These are phyloP conservation scores for Citrus trifoliata DNA, from an alignment of 345 rosid genomes.

Conservation along the genomic window DNA sequence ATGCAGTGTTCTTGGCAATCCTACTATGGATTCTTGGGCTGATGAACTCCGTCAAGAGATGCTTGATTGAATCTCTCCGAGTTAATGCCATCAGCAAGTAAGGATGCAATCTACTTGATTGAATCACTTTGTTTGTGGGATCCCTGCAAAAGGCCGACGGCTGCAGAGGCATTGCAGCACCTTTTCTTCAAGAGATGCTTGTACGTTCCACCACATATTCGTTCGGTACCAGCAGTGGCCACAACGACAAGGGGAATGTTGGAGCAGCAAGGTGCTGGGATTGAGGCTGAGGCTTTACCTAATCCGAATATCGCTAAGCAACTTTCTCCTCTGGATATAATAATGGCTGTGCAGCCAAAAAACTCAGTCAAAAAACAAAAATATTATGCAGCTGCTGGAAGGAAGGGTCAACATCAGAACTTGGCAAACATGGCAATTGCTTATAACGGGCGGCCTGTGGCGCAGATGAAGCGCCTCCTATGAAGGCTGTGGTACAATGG, in stretches of 20 bases:
- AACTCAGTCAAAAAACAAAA: too few species aligned
- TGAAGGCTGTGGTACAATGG: not conserved
- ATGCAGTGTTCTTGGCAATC: constrained; percentile 77
- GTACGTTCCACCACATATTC: constrained; percentile 76
- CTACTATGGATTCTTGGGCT: constrained; percentile 63
- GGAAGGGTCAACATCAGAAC: not conserved
- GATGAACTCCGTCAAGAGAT: constrained; percentile 33
- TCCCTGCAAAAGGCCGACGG: constrained; percentile 77
- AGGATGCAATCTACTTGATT: constrained; percentile 56
- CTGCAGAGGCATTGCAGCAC: constrained; percentile 80
- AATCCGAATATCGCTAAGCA: too few species aligned
- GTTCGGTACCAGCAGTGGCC: constrained; percentile 18
- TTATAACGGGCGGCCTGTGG: not conserved
- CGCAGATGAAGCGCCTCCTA: not conserved
- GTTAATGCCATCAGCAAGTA: constrained; percentile 60
- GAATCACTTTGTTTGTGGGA: constrained; percentile 83
- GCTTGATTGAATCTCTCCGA: constrained; percentile 46
- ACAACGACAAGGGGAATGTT: not conserved
- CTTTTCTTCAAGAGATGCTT: constrained; percentile 85
- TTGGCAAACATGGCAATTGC: not conserved
- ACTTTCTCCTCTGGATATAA: too few species aligned
- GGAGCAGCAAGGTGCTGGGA: too few species aligned
- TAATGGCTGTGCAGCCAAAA: too few species aligned
- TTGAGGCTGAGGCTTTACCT: too few species aligned
- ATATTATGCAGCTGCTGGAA: too few species aligned